Evolutionary conservation across 169 alveolate genomes (phyloP).

Genomic region (Cryptosporidium tyzzeri): DNA sequence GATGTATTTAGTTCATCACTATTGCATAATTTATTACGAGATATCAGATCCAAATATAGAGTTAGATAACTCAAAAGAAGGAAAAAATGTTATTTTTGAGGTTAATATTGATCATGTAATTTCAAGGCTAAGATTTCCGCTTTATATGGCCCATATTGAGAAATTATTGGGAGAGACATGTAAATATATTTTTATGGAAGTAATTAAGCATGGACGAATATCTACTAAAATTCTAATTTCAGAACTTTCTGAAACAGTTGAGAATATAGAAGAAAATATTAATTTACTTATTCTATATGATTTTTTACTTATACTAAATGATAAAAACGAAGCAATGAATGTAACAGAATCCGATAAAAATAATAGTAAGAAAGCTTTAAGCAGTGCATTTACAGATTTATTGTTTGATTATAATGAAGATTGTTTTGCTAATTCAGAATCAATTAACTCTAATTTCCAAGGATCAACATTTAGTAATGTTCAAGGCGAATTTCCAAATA

Average conservation of each 20-base stretch:
- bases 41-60: constrained; percentile 9
- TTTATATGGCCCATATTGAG: constrained; percentile 39
- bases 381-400: constrained; percentile 26
- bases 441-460: neutral
- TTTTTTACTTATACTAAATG: constrained; percentile 12
- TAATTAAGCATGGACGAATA: constrained; percentile 61
- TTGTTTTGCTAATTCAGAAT: neutral
- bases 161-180: constrained; percentile 45
- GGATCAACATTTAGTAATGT: neutral
- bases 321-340: neutral
- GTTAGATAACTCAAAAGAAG: constrained; percentile 2
- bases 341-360: neutral
- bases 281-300: constrained; percentile 14
- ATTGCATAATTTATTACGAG: constrained; percentile 20
- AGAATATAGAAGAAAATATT: constrained; percentile 22
- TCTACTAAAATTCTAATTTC: constrained; percentile 40
- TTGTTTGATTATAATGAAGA: constrained; percentile 33
- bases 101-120: constrained; percentile 22
- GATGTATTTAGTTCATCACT: constrained; percentile 45
- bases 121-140: constrained; percentile 60
- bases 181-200: constrained; percentile 35
- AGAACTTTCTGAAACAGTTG: constrained; percentile 49
- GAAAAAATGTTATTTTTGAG: constrained; percentile 27
- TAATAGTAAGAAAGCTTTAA: neutral
- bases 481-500: neutral